These are phyloP conservation scores for Pittosporum tobira DNA, from an alignment of 129 eudicot genomes.

Conservation along the genomic window DNA sequence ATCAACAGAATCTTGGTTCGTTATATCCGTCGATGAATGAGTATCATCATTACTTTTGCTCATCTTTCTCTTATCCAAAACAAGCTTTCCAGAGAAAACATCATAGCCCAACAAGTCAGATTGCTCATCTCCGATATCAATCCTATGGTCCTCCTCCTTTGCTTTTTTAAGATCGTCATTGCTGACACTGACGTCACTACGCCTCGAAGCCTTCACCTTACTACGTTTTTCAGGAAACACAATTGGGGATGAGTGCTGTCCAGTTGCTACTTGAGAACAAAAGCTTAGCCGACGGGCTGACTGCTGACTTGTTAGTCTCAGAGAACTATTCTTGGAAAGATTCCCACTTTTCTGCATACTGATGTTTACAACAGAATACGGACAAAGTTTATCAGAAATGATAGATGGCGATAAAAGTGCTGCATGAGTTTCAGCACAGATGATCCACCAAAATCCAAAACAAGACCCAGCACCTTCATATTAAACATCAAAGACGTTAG, in stretches of 20 bases:
- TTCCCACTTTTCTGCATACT: constrained; percentile 76
- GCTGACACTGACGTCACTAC: constrained; percentile 33
- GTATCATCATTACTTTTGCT: constrained; percentile 43
- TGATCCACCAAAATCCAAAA: constrained; percentile 19
- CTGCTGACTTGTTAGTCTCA: constrained; percentile 65
- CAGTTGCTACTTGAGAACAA: constrained; percentile 74
- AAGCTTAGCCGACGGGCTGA: constrained; percentile 75
- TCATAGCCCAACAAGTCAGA: constrained; percentile 90
- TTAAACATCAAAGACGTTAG: not conserved
- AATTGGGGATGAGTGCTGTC: constrained; percentile 84
- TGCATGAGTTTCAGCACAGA: constrained; percentile 19
- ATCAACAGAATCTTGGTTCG: constrained; percentile 57
- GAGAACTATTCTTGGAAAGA: constrained; percentile 64
- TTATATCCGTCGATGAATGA: constrained; percentile 42
- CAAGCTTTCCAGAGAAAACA: constrained; percentile 76
- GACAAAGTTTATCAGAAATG: constrained; percentile 8
- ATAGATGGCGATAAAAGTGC: constrained; percentile 22
- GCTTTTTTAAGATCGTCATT: constrained; percentile 48
- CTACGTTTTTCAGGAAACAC: constrained; percentile 93
- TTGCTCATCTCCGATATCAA: constrained; percentile 88
- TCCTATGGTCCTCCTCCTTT: constrained; percentile 73
- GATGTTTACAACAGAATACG: constrained; percentile 17
- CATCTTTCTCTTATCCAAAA: constrained; percentile 61
- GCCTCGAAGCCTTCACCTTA: constrained; percentile 46
- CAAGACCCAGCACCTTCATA: constrained; percentile 29